phyloP scores from a whole-genome alignment of 805 yeast genomes.

The Ogataea glucozyma region DNA sequence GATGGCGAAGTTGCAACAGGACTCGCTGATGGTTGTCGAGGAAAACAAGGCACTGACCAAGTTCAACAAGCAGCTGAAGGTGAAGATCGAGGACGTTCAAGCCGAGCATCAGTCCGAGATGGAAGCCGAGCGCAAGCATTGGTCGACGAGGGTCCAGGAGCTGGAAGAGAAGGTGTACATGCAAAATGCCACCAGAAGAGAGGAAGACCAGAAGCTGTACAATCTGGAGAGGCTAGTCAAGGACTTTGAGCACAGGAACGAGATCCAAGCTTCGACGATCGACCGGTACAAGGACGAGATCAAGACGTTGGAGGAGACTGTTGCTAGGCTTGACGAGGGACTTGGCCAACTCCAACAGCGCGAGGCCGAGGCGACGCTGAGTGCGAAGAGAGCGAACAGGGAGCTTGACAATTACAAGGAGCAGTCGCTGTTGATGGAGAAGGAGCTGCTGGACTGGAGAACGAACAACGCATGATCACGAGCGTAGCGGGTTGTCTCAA shows the following conservation, averaged over 20 bases:
- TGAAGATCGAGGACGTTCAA: conserved; percentile 48
- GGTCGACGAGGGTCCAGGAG: conserved; percentile 57
- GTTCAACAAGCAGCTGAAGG: conserved; percentile 51
- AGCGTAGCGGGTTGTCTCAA: too few relatives aligned
- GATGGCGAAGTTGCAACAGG: conserved; percentile 46
- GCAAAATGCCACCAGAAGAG: conserved; percentile 49
- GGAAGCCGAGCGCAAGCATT: conserved; percentile 49
- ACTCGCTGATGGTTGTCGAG: conserved; percentile 57
- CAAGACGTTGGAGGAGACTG: conserved; percentile 52
- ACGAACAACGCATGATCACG: conserved; percentile 20
- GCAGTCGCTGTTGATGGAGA: conserved; percentile 50
- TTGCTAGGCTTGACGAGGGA: conserved; percentile 46
- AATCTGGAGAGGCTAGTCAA: conserved; percentile 53
- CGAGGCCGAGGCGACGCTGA: conserved; percentile 45
- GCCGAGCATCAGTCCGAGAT: conserved; percentile 53
- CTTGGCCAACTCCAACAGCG: conserved; percentile 44
- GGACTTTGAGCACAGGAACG: conserved; percentile 52
- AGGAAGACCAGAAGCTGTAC: conserved; percentile 51
- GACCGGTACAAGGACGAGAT: conserved; percentile 60
- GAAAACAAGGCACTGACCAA: conserved; percentile 67
- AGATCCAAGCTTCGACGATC: conserved; percentile 50
- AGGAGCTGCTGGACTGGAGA: conserved; percentile 60
- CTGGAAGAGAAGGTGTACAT: conserved; percentile 52
- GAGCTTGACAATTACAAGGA: conserved; percentile 59
- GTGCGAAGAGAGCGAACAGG: conserved; percentile 50